Percentiles rank a stretch among this genome's conserved stretches.
Evolutionary conservation across 2,329 filamentous ascomycete genomes (phyloP).

Genomic region (Periconia sp.): DNA sequence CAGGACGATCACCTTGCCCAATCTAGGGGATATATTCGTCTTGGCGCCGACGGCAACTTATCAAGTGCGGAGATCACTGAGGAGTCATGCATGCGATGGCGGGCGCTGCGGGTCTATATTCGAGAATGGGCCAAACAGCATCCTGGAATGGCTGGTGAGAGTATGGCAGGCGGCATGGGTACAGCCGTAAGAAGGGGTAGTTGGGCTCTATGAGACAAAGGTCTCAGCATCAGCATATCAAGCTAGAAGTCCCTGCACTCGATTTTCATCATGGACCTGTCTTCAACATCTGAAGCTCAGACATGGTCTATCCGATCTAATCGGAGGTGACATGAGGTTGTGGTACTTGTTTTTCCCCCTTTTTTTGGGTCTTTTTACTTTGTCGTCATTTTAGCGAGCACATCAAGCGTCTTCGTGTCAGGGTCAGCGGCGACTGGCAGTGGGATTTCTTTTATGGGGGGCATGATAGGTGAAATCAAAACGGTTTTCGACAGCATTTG

Average conservation of each 20-base stretch:
- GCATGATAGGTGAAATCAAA: too few species aligned
- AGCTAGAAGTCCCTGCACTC: too few species aligned
- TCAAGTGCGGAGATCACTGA: conserved; percentile 58
- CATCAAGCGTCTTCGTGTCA: conserved; percentile 8
- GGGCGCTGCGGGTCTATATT: conserved; percentile 82
- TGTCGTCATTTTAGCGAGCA: conserved; percentile 26
- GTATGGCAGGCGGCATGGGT: conserved; percentile 45
- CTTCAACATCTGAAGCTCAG: too few species aligned
- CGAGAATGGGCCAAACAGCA: conserved; percentile 90
- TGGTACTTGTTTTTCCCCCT: conserved; percentile 1
- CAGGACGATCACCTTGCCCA: conserved; percentile 70
- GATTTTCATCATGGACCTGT: too few species aligned
- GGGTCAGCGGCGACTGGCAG: too few species aligned
- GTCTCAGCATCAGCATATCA: too few species aligned
- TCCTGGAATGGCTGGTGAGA: conserved; percentile 63
- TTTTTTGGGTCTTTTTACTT: conserved; percentile 6
- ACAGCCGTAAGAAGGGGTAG: conserved; percentile 55
- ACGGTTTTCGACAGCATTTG: too few species aligned
- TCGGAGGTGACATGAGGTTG: too few species aligned
- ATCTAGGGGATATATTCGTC: conserved; percentile 74
- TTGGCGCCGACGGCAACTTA: conserved; percentile 54
- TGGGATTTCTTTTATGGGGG: too few species aligned
- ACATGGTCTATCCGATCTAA: too few species aligned
- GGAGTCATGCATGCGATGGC: conserved; percentile 75
- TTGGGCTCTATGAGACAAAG: conserved; percentile 49